Evolutionary conservation across 1,139 yeast genomes (phyloP), one percentile per base, ranked within the genome.

Genomic region (Candida buenavistaensis): DNA sequence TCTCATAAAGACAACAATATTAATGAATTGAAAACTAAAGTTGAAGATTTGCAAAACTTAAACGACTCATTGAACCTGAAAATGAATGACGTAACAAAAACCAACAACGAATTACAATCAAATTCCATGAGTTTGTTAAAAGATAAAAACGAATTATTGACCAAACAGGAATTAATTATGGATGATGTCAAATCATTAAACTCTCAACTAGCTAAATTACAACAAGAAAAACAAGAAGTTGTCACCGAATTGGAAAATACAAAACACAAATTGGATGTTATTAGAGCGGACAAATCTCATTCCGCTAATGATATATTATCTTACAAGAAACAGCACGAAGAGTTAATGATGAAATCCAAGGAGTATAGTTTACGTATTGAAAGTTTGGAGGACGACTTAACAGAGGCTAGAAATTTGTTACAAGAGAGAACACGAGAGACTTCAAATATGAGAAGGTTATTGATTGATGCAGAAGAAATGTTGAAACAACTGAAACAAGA

Each of bases 401-500:
- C 75, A 7, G 97, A 90, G 40, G 68, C 86, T 4, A 75, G 88
- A 41, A 73, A 76, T 28, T 69, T 80, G 55, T 61, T 90, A 6
- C 92, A 82, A 50, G 96, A 89, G 46, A 75, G 95, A 43, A 78
- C 83, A 1, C 69, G 90, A 32, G 97, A 92, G 58, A 71, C 89
- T 0, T 68, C 81, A 3, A 80, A 88, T 0, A 75, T 88, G 60
- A 73, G 95, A 45, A 67, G 87, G 41, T 58, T 88, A 25, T 54
- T 88, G 16, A 57, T 78, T 30, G 96, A 87, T 30, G 72, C 78
- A 4, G 92, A 88, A 47, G 81, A 78, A 30, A 72, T 68, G 30
- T 73, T 77, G 35, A 75, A 72, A 28, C 46, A 52, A 5, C 75
- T 75, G 38, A 62, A 75, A 16, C 45, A 47, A 2, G 69, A 65